These are phyloP conservation scores for Lecanicillium sp. DNA, from an alignment of 2,329 filamentous ascomycete species.

Conservation along the genomic window DNA sequence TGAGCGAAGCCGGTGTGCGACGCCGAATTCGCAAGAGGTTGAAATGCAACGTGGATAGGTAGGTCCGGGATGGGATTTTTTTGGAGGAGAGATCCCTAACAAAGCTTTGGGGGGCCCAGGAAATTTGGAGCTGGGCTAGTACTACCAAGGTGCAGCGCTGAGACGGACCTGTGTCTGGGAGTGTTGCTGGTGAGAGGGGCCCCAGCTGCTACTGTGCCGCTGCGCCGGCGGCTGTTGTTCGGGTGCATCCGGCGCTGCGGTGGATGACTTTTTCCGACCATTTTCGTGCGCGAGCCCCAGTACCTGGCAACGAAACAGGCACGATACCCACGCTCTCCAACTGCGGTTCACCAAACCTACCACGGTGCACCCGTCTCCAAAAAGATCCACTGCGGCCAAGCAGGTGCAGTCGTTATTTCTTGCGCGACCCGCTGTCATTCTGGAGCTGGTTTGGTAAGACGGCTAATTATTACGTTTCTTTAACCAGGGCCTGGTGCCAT, in stretches of 20 bases:
- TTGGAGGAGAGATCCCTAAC: neutral
- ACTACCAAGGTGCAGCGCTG: neutral
- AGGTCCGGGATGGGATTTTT: conserved; percentile 1
- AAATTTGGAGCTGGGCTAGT: neutral
- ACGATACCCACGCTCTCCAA: neutral
- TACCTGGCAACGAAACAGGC: neutral
- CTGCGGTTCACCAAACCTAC: no score
- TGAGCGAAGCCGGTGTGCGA: conserved; percentile 5
- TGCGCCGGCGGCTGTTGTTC: conserved; percentile 5
- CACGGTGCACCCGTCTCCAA: conserved; percentile 1
- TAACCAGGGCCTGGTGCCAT: no score
- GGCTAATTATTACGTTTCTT: no score
- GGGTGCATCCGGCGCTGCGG: conserved; percentile 8
- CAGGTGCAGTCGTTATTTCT: no score
- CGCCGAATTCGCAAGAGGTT: neutral
- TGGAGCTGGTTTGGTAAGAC: no score
- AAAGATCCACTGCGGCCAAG: neutral
- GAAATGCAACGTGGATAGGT: neutral
- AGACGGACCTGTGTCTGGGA: neutral
- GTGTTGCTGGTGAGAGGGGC: neutral
- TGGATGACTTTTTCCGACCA: conserved; percentile 7
- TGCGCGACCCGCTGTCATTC: no score
- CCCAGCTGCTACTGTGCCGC: neutral
- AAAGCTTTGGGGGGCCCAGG: neutral
- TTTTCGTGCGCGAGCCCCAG: conserved; percentile 9